These are phyloP conservation scores for Dryadomyces quercus-mongolicae DNA, from an alignment of 2,329 filamentous ascomycete species.

Conservation along the genomic window DNA sequence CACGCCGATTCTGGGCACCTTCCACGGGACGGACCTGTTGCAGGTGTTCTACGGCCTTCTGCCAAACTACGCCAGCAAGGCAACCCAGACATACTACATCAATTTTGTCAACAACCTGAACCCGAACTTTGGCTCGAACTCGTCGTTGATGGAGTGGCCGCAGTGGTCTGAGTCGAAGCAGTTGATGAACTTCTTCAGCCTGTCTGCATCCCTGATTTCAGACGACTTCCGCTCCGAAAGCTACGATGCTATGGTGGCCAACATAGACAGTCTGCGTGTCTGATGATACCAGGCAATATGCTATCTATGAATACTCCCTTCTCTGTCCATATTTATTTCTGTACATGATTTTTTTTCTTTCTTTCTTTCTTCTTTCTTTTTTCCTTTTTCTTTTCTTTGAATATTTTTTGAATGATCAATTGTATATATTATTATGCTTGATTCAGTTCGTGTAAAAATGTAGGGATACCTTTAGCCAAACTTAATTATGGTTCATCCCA, in stretches of 20 bases:
- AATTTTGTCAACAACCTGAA: slow-evolving; percentile 60
- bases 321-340: background rate
- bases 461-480: too few species aligned
- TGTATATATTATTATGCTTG: too few species aligned
- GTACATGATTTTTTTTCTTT: too few species aligned
- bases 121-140: slow-evolving; percentile 44
- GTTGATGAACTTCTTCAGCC: slow-evolving; percentile 33
- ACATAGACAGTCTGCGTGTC: background rate
- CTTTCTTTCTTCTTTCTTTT: too few species aligned
- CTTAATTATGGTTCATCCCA: too few species aligned
- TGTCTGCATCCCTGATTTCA: slow-evolving; percentile 11
- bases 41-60: slow-evolving; percentile 56
- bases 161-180: slow-evolving; percentile 30
- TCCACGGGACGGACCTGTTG: slow-evolving; percentile 59
- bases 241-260: slow-evolving; percentile 12
- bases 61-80: slow-evolving; percentile 47
- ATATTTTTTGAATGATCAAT: too few species aligned
- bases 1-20: slow-evolving; percentile 63
- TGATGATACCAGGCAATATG: background rate
- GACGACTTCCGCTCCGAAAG: slow-evolving; percentile 18
- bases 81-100: slow-evolving; percentile 58
- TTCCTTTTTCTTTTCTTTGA: too few species aligned
- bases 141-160: slow-evolving; percentile 27
- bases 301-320: too few species aligned
- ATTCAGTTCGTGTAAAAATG: too few species aligned